Conservation (phyloP, 345 rosid species). For the Salix purpurea region DNA sequence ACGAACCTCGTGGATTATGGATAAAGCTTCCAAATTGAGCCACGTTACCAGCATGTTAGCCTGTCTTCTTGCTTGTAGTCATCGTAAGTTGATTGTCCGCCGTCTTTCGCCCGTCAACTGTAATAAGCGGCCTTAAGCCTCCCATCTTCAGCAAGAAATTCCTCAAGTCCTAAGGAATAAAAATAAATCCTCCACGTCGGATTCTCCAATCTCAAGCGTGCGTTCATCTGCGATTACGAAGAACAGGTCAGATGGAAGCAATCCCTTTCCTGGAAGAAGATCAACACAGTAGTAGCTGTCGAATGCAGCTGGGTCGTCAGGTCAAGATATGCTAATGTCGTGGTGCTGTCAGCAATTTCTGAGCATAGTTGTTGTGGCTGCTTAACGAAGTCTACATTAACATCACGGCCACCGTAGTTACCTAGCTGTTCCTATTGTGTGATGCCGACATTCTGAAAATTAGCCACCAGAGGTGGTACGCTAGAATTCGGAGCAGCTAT, state of each 20-base stretch:
- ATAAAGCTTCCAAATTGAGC: background rate
- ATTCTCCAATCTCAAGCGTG: constrained; percentile 42
- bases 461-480: too few species aligned
- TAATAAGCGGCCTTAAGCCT: constrained; percentile 23
- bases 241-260: constrained; percentile 74
- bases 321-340: too few species aligned
- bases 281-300: too few species aligned
- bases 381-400: too few species aligned
- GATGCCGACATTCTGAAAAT: too few species aligned
- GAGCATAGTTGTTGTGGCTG: too few species aligned
- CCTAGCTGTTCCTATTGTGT: too few species aligned
- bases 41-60: background rate
- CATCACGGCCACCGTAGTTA: too few species aligned
- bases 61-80: background rate
- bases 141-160: constrained; percentile 69
- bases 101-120: constrained; percentile 42
- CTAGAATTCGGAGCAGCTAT: too few species aligned
- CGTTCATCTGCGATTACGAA: constrained; percentile 24
- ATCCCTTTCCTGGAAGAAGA: constrained; percentile 57
- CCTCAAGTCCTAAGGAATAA: constrained; percentile 64
- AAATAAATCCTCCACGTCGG: constrained; percentile 45
- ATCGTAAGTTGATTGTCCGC: constrained; percentile 20
- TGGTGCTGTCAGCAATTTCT: too few species aligned
- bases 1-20: background rate
- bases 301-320: too few species aligned